These are phyloP conservation scores for Fusarium oxysporum DNA, from an alignment of 2,329 filamentous ascomycete species.

Conservation along the genomic window DNA sequence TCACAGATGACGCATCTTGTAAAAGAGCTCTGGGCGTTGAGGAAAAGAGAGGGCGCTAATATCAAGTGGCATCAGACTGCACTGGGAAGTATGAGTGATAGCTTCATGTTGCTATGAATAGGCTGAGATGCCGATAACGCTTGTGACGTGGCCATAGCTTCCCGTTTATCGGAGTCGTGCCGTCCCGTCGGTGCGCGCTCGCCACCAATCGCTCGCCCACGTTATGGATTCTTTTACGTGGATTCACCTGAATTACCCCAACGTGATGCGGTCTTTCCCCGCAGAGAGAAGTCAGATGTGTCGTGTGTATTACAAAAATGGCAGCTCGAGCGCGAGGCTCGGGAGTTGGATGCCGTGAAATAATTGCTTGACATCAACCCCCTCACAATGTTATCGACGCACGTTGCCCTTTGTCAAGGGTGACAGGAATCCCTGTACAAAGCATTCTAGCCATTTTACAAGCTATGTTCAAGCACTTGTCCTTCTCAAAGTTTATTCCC, in stretches of 20 bases:
- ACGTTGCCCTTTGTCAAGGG: neutral
- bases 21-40: constrained; percentile 37
- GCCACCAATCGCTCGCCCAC: neutral
- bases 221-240: constrained; percentile 3
- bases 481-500: neutral
- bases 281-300: neutral
- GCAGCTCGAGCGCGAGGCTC: neutral
- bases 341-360: neutral
- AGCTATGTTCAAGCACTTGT: neutral
- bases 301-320: neutral
- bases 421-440: neutral
- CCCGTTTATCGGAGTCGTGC: neutral
- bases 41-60: constrained; percentile 25
- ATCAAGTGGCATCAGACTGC: constrained; percentile 41
- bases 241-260: neutral
- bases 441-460: neutral
- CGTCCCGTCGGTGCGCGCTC: neutral
- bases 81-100: constrained; percentile 36
- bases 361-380: neutral
- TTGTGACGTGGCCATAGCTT: neutral
- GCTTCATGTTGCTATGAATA: constrained; percentile 38
- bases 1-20: constrained; percentile 33
- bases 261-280: neutral
- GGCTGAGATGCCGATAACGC: neutral
- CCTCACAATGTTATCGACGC: neutral